Evolutionary conservation across 305 asterid genomes (phyloP), one percentile per base, ranked within the genome.

Genomic region (Andrographis paniculata): DNA sequence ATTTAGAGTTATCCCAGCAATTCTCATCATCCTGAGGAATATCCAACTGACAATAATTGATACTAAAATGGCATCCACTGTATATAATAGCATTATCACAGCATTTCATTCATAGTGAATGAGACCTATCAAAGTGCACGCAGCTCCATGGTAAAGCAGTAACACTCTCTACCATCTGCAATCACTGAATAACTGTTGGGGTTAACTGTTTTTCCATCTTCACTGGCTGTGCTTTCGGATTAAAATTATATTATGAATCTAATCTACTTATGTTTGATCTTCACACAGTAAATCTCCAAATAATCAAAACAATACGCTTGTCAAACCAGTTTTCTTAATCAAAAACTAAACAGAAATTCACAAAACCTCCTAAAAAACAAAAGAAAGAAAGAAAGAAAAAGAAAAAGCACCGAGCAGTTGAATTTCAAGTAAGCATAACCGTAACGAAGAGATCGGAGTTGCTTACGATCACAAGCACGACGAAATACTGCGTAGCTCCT

Each of bases 401-500:
- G 8, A 24, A 24, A 24, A 3, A 24, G 8, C 4, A 4, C 30
- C 30, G 4, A 24, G 8, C 30, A 24, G 30, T 24, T 24, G 6
- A 24, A 24, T 8, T n/a, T 37, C 15, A 43, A 59, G 28, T 55
- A 54, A 50, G 22, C 37, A 58, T 24, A 38, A 47, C 27, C 20
- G n/a, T 20, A 52, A 21, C 1, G 52, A 14, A 22, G 39, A 48
- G 49, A 58, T 48, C 58, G 42, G 37, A 37, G 38, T 46, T 6
- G 9, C 31, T 35, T 64, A 58, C 64, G 12, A 41, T 17, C 8
- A 22, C 28, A 21, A 41, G n/a, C 8, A 22, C 28, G 17, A 41
- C 12, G 42, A 28, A 18, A 27, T 39, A 45, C 61, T 20, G 28
- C 56, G 58, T 14, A 31, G 40, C 24, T 58, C 5, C 6, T 15